Evolutionary conservation across 116 monocot genomes (phyloP).

Genomic region (Trichopus zeylanicus): DNA sequence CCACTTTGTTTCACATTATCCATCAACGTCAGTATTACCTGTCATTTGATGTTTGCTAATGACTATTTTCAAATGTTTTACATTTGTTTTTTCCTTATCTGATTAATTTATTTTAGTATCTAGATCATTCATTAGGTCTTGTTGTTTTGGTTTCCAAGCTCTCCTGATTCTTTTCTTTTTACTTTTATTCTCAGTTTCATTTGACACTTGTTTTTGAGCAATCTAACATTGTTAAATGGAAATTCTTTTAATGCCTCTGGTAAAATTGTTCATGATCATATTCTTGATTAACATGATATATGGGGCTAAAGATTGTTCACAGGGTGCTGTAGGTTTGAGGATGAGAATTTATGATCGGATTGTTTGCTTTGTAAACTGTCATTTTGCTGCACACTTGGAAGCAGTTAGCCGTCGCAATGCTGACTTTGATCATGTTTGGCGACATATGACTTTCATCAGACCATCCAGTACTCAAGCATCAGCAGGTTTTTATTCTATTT

Average conservation of each 20-base stretch:
- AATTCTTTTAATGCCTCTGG: neutral
- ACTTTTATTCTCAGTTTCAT: too few species aligned
- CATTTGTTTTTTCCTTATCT: too few species aligned
- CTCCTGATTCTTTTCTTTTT: too few species aligned
- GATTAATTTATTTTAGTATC: too few species aligned
- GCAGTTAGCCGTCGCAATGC: conserved; percentile 80
- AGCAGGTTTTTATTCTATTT: conserved; percentile 21
- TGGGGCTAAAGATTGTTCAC: conserved; percentile 12
- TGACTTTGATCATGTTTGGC: conserved; percentile 83
- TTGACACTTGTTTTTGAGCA: too few species aligned
- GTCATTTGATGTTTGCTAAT: too few species aligned
- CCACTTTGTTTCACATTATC: too few species aligned
- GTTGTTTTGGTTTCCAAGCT: too few species aligned
- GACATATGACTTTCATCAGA: conserved; percentile 69
- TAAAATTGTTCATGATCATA: neutral
- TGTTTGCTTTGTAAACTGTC: conserved; percentile 84
- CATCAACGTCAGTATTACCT: too few species aligned
- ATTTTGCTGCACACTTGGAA: conserved; percentile 97
- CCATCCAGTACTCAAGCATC: conserved; percentile 44
- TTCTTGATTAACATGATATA: neutral
- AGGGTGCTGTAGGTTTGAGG: conserved; percentile 91
- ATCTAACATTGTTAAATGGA: neutral
- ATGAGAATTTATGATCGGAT: conserved; percentile 87
- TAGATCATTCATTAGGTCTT: too few species aligned
- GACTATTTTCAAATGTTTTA: too few species aligned